phyloP scores from a whole-genome alignment of 345 rosid species.

The Pelargonium nanum region DNA sequence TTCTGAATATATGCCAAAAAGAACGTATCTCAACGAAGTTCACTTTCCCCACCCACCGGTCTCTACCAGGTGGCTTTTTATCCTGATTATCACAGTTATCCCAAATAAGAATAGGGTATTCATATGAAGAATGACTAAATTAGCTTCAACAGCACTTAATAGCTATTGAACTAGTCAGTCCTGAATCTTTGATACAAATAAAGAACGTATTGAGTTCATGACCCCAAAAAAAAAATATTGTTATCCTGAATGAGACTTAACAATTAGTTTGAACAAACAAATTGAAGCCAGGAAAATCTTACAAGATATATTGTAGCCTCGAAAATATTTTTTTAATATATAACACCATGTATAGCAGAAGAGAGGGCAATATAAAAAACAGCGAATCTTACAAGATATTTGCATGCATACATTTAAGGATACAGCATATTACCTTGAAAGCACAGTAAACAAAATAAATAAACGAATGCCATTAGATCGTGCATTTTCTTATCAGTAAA shows the following conservation, averaged over 20 bases:
- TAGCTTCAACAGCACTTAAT: not conserved
- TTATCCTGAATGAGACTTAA: not conserved
- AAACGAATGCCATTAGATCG: not conserved
- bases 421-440: no score
- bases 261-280: no score
- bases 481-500: not conserved
- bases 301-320: no score
- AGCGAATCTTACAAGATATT: no score
- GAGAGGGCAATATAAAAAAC: no score
- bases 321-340: no score
- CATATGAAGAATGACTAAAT: not conserved
- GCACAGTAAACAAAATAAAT: not conserved
- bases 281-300: no score
- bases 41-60: constrained; percentile 91
- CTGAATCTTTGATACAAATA: not conserved
- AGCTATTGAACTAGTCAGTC: no score
- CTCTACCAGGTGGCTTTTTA: constrained; percentile 42
- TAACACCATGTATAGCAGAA: no score
- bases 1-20: constrained; percentile 95
- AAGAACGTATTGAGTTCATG: no score
- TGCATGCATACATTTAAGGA: no score
- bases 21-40: constrained; percentile 97
- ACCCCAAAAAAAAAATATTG: not conserved
- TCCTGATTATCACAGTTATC: constrained; percentile 41
- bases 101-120: constrained; percentile 1